phyloP scores from a whole-genome alignment of 2,329 filamentous ascomycete genomes.

The Apiospora kogelbergensis region DNA sequence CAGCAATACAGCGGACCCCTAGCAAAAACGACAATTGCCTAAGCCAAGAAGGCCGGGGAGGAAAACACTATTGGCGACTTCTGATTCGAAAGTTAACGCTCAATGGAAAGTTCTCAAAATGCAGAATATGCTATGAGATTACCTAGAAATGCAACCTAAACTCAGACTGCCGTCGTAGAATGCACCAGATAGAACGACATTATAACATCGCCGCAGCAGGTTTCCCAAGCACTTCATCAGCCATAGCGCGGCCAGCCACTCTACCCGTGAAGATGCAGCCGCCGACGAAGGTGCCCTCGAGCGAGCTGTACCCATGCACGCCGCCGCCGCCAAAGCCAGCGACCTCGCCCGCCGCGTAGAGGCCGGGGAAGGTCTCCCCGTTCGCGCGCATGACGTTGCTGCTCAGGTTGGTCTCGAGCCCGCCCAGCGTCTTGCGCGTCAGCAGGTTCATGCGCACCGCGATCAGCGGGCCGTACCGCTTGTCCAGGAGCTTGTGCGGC shows the following conservation, averaged over 20 bases:
- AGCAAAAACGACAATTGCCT: no score
- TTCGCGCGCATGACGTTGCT: conserved; percentile 54
- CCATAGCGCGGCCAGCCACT: conserved; percentile 55
- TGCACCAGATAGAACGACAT: background rate
- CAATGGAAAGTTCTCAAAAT: background rate
- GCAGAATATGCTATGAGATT: background rate
- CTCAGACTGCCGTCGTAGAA: background rate
- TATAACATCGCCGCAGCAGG: background rate
- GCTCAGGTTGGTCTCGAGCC: conserved; percentile 58
- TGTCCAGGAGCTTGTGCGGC: conserved; percentile 55
- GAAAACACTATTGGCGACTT: background rate
- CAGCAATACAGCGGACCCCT: no score
- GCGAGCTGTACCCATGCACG: conserved; percentile 61
- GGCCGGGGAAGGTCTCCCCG: conserved; percentile 49
- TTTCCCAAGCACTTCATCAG: conserved; percentile 40
- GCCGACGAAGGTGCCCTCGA: conserved; percentile 63
- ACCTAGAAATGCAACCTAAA: background rate
- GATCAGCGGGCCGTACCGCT: conserved; percentile 56
- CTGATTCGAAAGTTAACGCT: background rate
- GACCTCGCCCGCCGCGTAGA: conserved; percentile 61
- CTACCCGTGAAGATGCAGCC: conserved; percentile 64
- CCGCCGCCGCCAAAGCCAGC: conserved; percentile 63
- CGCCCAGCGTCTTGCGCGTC: conserved; percentile 60
- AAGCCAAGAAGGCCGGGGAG: background rate
- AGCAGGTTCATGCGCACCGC: conserved; percentile 61